phyloP scores from a whole-genome alignment of 1,139 yeast species.

The Pichia sp. region DNA sequence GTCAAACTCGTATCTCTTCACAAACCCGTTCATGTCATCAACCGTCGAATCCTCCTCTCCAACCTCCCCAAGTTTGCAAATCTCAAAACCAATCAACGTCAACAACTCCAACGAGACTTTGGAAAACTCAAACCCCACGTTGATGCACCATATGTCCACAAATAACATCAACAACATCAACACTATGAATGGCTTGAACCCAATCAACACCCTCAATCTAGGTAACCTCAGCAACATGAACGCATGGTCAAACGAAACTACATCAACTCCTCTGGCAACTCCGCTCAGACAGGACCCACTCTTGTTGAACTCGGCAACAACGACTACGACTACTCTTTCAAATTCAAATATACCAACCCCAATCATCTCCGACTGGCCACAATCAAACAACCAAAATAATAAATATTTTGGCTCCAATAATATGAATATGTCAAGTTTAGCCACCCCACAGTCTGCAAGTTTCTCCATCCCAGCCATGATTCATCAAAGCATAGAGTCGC shows the following conservation, averaged over 20 bases:
- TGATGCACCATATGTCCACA: not conserved
- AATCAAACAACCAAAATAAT: slow-evolving; percentile 1
- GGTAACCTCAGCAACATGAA: slow-evolving; percentile 8
- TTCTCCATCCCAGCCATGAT: slow-evolving; percentile 21
- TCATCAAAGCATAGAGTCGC: slow-evolving; percentile 3
- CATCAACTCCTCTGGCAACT: slow-evolving; percentile 16
- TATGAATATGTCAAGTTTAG: slow-evolving; percentile 13
- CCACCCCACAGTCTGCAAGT: slow-evolving; percentile 9
- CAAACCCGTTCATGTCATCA: slow-evolving; percentile 8
- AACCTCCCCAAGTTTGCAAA: slow-evolving; percentile 5
- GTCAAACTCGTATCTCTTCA: slow-evolving; percentile 6
- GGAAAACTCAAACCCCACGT: not conserved
- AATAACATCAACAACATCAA: slow-evolving; percentile 1
- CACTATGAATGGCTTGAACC: not conserved
- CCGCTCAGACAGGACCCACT: slow-evolving; percentile 16
- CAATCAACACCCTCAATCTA: not conserved
- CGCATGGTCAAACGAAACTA: slow-evolving; percentile 16
- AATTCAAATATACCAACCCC: slow-evolving; percentile 16
- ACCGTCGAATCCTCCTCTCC: slow-evolving; percentile 4
- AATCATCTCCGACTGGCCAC: slow-evolving; percentile 16
- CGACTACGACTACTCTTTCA: not conserved
- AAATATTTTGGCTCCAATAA: slow-evolving; percentile 8
- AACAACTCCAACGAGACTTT: not conserved
- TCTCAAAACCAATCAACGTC: not conserved
- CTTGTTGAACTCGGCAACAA: slow-evolving; percentile 4